Evolutionary conservation across 2,329 filamentous ascomycete species (phyloP).

Genomic region (Coniochaeta sp.): DNA sequence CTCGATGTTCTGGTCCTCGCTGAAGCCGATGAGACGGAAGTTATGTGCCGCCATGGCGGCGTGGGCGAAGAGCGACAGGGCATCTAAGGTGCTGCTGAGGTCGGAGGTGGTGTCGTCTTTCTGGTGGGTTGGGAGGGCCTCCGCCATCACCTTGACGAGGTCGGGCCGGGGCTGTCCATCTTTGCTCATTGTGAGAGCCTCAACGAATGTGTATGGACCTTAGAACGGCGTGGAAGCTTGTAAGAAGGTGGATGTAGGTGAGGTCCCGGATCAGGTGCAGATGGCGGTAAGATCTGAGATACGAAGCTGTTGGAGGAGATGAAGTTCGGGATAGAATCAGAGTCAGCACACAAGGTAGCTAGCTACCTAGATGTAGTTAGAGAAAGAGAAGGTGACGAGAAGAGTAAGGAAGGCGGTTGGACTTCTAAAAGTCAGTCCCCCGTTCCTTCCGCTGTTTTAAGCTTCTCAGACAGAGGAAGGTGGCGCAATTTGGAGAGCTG

Average conservation of each 20-base stretch:
- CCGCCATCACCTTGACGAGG: conserved; percentile 49
- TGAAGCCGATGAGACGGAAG: conserved; percentile 76
- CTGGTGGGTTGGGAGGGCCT: conserved; percentile 49
- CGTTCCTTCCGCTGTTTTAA: neutral
- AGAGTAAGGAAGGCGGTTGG: too few relatives aligned
- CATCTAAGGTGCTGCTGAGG: conserved; percentile 69
- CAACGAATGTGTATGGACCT: neutral
- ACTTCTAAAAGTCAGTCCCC: too few relatives aligned
- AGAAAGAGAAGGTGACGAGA: neutral
- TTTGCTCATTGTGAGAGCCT: neutral
- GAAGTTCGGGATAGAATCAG: too few relatives aligned
- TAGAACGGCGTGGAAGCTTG: neutral
- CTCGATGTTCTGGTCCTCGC: conserved; percentile 69
- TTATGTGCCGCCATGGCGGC: conserved; percentile 73
- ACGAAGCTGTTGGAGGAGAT: too few relatives aligned
- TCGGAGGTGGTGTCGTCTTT: conserved; percentile 49
- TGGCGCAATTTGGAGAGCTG: neutral
- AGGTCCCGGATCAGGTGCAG: too few relatives aligned
- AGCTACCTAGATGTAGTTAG: neutral
- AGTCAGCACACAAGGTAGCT: too few relatives aligned
- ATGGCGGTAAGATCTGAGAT: too few relatives aligned
- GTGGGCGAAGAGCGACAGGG: conserved; percentile 76
- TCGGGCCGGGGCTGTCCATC: neutral
- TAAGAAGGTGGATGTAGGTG: neutral
- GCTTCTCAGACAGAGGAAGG: neutral